Evolutionary conservation across 139 green algal genomes (phyloP).

Genomic region (Prasinococcaceae sp.): DNA sequence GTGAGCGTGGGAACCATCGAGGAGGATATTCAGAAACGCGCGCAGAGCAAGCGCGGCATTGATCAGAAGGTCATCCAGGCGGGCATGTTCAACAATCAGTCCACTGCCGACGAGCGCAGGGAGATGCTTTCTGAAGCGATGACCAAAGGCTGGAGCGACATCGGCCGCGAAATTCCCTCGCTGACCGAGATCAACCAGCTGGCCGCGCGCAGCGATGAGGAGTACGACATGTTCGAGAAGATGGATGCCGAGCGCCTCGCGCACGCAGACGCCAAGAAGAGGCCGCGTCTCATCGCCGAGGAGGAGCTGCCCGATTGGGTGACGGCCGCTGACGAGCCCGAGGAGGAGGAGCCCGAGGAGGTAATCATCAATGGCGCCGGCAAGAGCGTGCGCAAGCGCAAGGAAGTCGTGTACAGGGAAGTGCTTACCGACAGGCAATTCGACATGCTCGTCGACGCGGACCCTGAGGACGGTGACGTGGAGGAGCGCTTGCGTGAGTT

Average conservation of each 20-base stretch:
- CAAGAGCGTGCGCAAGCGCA: constrained; percentile 19
- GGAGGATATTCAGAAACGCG: constrained; percentile 55
- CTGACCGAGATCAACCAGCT: constrained; percentile 43
- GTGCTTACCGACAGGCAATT: constrained; percentile 22
- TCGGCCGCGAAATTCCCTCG: constrained; percentile 24
- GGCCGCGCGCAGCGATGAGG: constrained; percentile 33
- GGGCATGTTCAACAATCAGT: constrained; percentile 48
- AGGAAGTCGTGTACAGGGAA: constrained; percentile 18
- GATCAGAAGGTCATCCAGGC: constrained; percentile 57
- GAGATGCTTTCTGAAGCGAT: constrained; percentile 43
- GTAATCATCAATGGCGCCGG: neutral
- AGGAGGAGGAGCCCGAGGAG: neutral
- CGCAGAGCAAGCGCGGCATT: constrained; percentile 53
- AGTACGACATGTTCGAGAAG: constrained; percentile 41
- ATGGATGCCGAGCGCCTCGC: constrained; percentile 34
- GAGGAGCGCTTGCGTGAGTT: constrained; percentile 6
- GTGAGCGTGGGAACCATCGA: constrained; percentile 51
- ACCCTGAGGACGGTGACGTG: constrained; percentile 5
- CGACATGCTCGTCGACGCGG: constrained; percentile 18
- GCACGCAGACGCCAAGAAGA: neutral
- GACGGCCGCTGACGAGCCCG: constrained; percentile 5
- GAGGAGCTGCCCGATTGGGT: constrained; percentile 41
- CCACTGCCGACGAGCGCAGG: constrained; percentile 21
- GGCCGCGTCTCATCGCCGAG: constrained; percentile 22
- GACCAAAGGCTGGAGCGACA: constrained; percentile 13